Base-by-base conservation (phyloP, 2,329 filamentous ascomycete species). In the Bipolaris bicolor region DNA sequence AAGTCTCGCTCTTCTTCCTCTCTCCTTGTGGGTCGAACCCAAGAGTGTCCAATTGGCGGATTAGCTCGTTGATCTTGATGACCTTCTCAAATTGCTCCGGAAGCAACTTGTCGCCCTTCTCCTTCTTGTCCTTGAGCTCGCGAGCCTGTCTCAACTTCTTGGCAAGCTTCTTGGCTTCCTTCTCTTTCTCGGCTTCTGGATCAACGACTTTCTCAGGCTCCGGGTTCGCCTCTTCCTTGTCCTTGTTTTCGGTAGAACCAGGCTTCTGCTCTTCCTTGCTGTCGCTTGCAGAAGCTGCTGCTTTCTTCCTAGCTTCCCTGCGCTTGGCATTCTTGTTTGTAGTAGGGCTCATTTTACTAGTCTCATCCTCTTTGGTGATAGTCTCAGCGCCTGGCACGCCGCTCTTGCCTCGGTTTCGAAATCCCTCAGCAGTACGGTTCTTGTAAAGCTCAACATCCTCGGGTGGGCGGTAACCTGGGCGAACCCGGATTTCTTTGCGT, bases 21-120 rank as follows among this genome's bases (percentile, higher is more conserved):
- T 93, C 90, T 2, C 89, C 91, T 9, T 96, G 90, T 1, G 85
- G 79, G 74, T 96, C 90, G 62, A 98, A 92, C 0, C 94, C 94
- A 26, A 99, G 82, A 2, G 86, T 84, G 68, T 96, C 91, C 54
- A 99, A 80, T 74, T 98, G 93, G 11, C 92, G 86, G 56, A 97
- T 88, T 49, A 99, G 84, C 80, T 99, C 95, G 62, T 91, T 92
- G 75, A 99, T 97, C 78, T 95, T 96, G 76, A 97, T 96, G 53
- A 99, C 91, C 80, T 99, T 99, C 67, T 94, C 92, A 63, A 98
- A 89, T 79, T 99, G 95, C 79, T 99, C 95, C 0, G 93, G 94
- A 24, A 98, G 82, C 59, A 99, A 79, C 4, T 86, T 83, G 73
- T 91, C 90, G 18, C 95, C 95, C 54, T 87, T 88, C 22, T 96